phyloP scores from a whole-genome alignment of 2,329 filamentous ascomycete species.

The Alternaria alternata region DNA sequence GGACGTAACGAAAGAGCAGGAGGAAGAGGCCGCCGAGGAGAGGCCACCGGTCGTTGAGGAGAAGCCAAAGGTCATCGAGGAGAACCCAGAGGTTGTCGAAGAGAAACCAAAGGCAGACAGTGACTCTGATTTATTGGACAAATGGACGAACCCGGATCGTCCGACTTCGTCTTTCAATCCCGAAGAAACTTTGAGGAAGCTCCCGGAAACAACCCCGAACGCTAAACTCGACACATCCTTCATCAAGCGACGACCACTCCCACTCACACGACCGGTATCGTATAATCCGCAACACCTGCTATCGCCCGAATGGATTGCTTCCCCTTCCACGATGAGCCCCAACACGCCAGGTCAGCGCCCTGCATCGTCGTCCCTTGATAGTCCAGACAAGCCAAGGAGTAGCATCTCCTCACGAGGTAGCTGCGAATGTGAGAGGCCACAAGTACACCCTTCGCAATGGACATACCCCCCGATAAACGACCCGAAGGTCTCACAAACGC shows the following conservation, averaged over 20 bases:
- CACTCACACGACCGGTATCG: slow-evolving; percentile 28
- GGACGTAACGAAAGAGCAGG: background rate
- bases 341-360: slow-evolving; percentile 24
- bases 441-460: slow-evolving; percentile 27
- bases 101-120: slow-evolving; percentile 8
- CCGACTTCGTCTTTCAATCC: slow-evolving; percentile 28
- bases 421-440: slow-evolving; percentile 23
- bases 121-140: slow-evolving; percentile 22
- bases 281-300: slow-evolving; percentile 32
- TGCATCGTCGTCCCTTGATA: slow-evolving; percentile 23
- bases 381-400: slow-evolving; percentile 16
- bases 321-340: slow-evolving; percentile 29
- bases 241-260: slow-evolving; percentile 24
- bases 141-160: slow-evolving; percentile 29
- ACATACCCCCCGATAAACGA: slow-evolving; percentile 19
- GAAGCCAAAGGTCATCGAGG: slow-evolving; percentile 1
- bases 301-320: slow-evolving; percentile 34
- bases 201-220: slow-evolving; percentile 18
- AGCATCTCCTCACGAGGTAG: slow-evolving; percentile 30
- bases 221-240: slow-evolving; percentile 25
- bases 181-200: slow-evolving; percentile 20
- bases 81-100: background rate
- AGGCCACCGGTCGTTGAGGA: background rate
- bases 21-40: background rate
- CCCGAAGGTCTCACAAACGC: slow-evolving; percentile 1